A percentile compares a stretch with the other conserved stretches of the same genome.
phyloP scores from a whole-genome alignment of 1,284 basidiomycete species.

The Papiliotrema nemorosa region DNA sequence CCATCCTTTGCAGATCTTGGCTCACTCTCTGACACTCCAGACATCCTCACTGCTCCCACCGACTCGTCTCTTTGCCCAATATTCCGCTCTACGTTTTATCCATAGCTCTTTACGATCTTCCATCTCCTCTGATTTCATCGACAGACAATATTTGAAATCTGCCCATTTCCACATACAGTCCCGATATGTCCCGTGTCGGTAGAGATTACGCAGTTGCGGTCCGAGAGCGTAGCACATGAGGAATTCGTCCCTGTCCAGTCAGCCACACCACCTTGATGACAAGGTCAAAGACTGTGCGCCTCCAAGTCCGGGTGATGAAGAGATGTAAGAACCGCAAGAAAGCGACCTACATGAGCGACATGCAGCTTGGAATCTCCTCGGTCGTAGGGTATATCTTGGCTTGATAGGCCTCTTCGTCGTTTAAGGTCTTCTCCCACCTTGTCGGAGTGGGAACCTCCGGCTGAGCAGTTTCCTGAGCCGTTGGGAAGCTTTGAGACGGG shows the following conservation, averaged over 20 bases:
- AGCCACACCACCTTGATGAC: too few relatives aligned
- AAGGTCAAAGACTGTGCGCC: too few relatives aligned
- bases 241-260: conserved; percentile 61
- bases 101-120: conserved; percentile 76
- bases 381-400: conserved; percentile 58
- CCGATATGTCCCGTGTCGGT: conserved; percentile 75
- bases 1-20: conserved; percentile 11
- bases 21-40: conserved; percentile 80
- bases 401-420: conserved; percentile 46
- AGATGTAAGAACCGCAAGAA: background rate
- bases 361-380: conserved; percentile 76
- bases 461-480: background rate
- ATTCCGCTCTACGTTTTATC: conserved; percentile 81
- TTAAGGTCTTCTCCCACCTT: conserved; percentile 33
- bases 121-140: conserved; percentile 68
- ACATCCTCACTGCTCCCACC: conserved; percentile 84
- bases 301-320: background rate
- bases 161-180: conserved; percentile 76
- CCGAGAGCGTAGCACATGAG: conserved; percentile 75
- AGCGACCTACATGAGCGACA: conserved; percentile 59
- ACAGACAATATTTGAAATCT: conserved; percentile 95
- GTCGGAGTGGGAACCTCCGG: background rate
- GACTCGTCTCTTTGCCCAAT: conserved; percentile 77
- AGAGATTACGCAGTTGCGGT: conserved; percentile 77
- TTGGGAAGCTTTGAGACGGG: background rate